Base-by-base conservation (phyloP, 352 stramenopile genomes). In the Pythium dissotocum region DNA sequence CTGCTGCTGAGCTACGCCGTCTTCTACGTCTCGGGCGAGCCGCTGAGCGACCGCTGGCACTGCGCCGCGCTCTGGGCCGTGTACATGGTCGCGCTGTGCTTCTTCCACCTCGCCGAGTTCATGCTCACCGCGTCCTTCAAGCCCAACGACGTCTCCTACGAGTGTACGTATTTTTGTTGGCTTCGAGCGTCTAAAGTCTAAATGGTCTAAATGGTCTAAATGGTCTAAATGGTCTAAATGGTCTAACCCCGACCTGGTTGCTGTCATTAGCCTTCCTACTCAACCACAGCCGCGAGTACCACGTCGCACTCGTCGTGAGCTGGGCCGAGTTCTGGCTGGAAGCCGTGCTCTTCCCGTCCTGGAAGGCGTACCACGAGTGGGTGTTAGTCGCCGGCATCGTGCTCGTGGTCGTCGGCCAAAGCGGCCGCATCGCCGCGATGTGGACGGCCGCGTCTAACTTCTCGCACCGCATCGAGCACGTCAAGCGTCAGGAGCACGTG, bases 401-500 rank as follows among this genome's bases (percentile, higher is more conserved):
- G 9, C 71, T 96, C 46, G 82, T 98, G 9, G 28, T 96, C 13
- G 13, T 90, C 9, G 90, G 93, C n/a, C 94, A 98, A 73, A 77
- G 76, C 26, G 87, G 97, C 51, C 90, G 97, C 42, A 84, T 96
- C 16, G 79, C 82, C 14, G 94, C 97, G 10, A 98, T 99, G 93
- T 87, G 83, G 64, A 98, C 93, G 24, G 96, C 92, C 28, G 94
- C 90, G 13, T 87, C 87, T 75, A 98, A 98, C 70, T 99, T 99
- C 69, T 98, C 97, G 36, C 97, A 99, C 71, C 86, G 94, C 33
- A 98, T 99, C 75, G 93, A 98, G 81, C 89, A 90, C 60, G 74
- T 87, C 60, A 98, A 98, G 72, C 90, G 94, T 58, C 84, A 98
- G 46, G 93, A 98, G 69, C 97, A 99, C 70, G 68, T 92, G 53